Conservation (phyloP, 2,329 filamentous ascomycete genomes). For the Rosellinia necatrix region DNA sequence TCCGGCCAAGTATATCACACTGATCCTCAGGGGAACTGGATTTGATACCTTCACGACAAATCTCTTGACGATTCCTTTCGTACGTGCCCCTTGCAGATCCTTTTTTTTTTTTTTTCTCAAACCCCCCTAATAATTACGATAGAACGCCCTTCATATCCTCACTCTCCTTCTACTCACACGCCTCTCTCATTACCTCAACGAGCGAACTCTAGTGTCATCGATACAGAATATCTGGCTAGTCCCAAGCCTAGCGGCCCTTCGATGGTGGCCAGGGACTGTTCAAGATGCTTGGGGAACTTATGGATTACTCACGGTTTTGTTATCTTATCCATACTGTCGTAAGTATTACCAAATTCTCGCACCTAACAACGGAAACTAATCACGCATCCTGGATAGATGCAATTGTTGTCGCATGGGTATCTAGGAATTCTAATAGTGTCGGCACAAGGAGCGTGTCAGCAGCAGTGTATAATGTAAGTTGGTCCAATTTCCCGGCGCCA, state of each 20-base stretch:
- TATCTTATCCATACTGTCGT: constrained; percentile 60
- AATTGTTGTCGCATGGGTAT: constrained; percentile 62
- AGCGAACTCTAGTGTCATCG: constrained; percentile 52
- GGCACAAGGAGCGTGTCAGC: constrained; percentile 62
- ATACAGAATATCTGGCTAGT: constrained; percentile 58
- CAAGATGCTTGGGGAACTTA: constrained; percentile 56
- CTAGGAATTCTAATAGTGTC: constrained; percentile 63
- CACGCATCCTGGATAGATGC: constrained; percentile 47
- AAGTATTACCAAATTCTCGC: constrained; percentile 16
- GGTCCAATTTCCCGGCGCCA: too few species aligned
- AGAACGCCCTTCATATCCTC: constrained; percentile 55
- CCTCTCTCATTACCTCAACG: constrained; percentile 55
- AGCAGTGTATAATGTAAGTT: constrained; percentile 59
- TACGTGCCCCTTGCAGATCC: constrained; percentile 30
- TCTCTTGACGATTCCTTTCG: constrained; percentile 59
- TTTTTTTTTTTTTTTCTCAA: constrained; percentile 23
- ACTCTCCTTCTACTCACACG: constrained; percentile 56
- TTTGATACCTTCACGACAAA: constrained; percentile 61
- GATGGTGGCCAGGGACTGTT: constrained; percentile 49
- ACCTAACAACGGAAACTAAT: not conserved
- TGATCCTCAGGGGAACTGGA: constrained; percentile 55
- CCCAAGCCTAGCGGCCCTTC: constrained; percentile 57
- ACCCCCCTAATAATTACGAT: constrained; percentile 1
- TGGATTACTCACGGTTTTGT: constrained; percentile 52
- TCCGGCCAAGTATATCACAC: constrained; percentile 54